Evolutionary conservation across 1,139 yeast species (phyloP).

Genomic region (Debaryomyces udenii): DNA sequence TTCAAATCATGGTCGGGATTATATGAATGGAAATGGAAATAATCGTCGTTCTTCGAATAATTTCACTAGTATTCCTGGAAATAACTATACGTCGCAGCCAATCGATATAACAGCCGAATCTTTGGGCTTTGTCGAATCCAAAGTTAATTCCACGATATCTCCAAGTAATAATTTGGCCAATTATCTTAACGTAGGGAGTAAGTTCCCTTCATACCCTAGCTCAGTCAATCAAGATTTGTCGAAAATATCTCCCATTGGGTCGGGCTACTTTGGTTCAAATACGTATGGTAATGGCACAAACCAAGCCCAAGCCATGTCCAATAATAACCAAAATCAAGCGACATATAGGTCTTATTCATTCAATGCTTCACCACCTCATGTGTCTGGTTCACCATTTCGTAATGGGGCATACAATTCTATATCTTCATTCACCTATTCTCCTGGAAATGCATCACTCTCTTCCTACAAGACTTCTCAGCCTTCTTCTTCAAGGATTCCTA

Average conservation of each 20-base stretch:
- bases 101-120: slow-evolving; percentile 16
- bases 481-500: slow-evolving; percentile 20
- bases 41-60: slow-evolving; percentile 5
- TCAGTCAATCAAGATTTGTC: slow-evolving; percentile 1
- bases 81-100: slow-evolving; percentile 16
- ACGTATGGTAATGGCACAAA: background rate
- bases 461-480: slow-evolving; percentile 17
- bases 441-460: slow-evolving; percentile 14
- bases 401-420: background rate
- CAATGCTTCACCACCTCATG: background rate
- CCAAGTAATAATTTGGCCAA: slow-evolving; percentile 13
- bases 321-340: background rate
- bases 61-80: slow-evolving; percentile 9
- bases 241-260: slow-evolving; percentile 1
- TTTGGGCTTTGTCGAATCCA: background rate
- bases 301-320: background rate
- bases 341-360: background rate
- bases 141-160: slow-evolving; percentile 7
- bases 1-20: slow-evolving; percentile 15
- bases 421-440: slow-evolving; percentile 13
- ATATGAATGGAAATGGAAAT: slow-evolving; percentile 3
- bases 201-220: slow-evolving; percentile 5
- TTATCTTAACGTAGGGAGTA: slow-evolving; percentile 11
- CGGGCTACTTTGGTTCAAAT: background rate
- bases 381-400: background rate